Base-by-base conservation (phyloP, 139 green algal species). In the Chlamydomonas asymmetrica region DNA sequence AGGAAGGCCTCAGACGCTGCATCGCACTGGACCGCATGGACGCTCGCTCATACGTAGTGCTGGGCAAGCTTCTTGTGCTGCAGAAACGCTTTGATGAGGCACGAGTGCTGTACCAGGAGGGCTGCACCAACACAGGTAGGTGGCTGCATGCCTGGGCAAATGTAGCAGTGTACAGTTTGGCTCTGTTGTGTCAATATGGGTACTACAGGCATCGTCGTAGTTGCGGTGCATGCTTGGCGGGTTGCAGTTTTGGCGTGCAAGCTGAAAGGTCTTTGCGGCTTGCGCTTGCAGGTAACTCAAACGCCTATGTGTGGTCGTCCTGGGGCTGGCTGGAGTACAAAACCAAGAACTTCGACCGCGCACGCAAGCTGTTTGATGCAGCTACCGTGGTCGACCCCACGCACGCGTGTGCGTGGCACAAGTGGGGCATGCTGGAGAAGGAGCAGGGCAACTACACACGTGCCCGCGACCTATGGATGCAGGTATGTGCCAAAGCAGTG, bases 391-490 rank as follows among this genome's bases (percentile, higher is more conserved):
- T 95, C 40, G 85, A 96, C 75, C 69, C 80, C 27, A 76, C 69
- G 62, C 96, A 99, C 73, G 93, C 91, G 29, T 93, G 94, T 7
- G 92, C 95, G 0, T 99, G 93, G 91, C 96, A 99, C 82, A 95
- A 93, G 57, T 99, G 96, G 96, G 96, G 95, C 13, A 87, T 96
- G 80, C 87, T 99, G 74, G 96, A 99, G 85, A 93, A 94, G 86
- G 63, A 63, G 22, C 66, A 96, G 71, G 96, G 96, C 37, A 96
- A 98, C 80, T 92, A 92, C 63, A 56, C 85, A 43, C 80, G 83
- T 2, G 96, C 96, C 3, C 71, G 85, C 22, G 89, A 97, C 74
- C 76, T 96, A 31, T 95, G 91, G 88, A 84, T 88, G 63, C 71
- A 86, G 87, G 87, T 85, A 45, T 22, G 73, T n/a, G n/a, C n/a